Base-by-base conservation (phyloP, 495 filamentous ascomycete genomes). In the Chaetomidium leptoderma region DNA sequence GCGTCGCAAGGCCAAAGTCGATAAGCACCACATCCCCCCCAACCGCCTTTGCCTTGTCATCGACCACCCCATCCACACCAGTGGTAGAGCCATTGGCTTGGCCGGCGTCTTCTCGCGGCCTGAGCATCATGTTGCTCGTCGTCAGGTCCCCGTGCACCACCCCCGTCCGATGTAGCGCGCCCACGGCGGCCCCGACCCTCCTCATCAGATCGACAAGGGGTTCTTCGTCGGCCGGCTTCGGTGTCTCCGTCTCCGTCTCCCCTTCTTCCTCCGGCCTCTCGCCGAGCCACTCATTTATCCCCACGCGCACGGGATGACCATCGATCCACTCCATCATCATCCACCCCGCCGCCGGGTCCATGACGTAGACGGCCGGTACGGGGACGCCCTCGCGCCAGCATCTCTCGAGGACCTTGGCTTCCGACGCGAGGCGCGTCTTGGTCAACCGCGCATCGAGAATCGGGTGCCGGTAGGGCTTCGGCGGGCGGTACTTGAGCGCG, bases 111-210 rank as follows among this genome's bases (percentile, higher is more conserved):
- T 61, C 55, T 45, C 32, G 32, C 32, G 76, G 75, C 53, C 86
- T 70, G 46, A 99, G 70, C 84, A 99, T 97, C 72, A 99, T 76
- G 74, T 98, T 98, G 74, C 92, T 97, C 56, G 92, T 98, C 57
- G 95, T 98, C 75, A 98, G 74, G 74, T 98, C 93, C 43, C 93
- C 93, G 77, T 98, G 93, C 47, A 95, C 82, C 42, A 97, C 84
- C 16, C 93, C 92, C 19, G 81, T 79, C 49, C 76, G 79, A 76
- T 98, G 93, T 74, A 98, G 74, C 40, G 67, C 77, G n/a, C 90
- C 93, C 17, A 97, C 83, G 6, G 83, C 84, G 14, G 66, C 56
- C 0, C 92, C 93, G 57, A 97, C 84, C 68, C 80, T 78, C 52
- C 74, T 75, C 83, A 97, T 85, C 67, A 95, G 66, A 23, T 69